Conservation (phyloP, 176 grass and related monocot genomes). For the Hyparrhenia diplandra region DNA sequence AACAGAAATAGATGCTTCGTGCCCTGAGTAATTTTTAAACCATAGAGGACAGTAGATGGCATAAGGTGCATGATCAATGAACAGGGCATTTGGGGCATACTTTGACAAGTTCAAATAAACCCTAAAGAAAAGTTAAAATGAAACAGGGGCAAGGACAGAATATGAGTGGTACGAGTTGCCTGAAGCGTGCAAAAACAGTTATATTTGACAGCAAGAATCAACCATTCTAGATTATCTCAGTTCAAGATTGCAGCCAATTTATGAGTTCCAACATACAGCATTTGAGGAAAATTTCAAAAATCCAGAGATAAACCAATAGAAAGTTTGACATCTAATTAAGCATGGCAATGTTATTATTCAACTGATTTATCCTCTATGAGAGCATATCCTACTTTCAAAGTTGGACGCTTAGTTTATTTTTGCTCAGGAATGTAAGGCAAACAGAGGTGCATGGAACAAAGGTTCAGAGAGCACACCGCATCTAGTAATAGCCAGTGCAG, state of each 20-base stretch:
- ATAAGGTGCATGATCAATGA: constrained; percentile 4
- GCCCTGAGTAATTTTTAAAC: constrained; percentile 50
- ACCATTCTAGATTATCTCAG: too few relatives aligned
- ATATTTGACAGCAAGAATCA: too few relatives aligned
- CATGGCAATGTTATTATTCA: too few relatives aligned
- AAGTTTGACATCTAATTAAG: background rate
- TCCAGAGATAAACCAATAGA: background rate
- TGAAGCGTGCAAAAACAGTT: too few relatives aligned
- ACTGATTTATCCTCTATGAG: too few relatives aligned
- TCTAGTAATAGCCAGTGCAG: too few relatives aligned
- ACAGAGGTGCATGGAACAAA: too few relatives aligned
- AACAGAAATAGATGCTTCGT: constrained; percentile 48
- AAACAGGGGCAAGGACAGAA: too few relatives aligned
- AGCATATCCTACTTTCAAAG: background rate
- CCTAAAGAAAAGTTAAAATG: background rate
- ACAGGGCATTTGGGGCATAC: background rate
- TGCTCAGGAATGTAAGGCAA: background rate
- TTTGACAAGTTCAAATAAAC: background rate
- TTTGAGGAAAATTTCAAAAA: background rate
- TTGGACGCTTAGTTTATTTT: background rate
- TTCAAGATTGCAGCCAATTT: background rate
- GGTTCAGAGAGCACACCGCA: too few relatives aligned
- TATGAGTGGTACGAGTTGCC: too few relatives aligned
- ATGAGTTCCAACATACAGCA: background rate
- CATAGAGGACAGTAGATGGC: constrained; percentile 6